Base-by-base conservation (phyloP, 495 filamentous ascomycete genomes). In the Rusavskia elegans region DNA sequence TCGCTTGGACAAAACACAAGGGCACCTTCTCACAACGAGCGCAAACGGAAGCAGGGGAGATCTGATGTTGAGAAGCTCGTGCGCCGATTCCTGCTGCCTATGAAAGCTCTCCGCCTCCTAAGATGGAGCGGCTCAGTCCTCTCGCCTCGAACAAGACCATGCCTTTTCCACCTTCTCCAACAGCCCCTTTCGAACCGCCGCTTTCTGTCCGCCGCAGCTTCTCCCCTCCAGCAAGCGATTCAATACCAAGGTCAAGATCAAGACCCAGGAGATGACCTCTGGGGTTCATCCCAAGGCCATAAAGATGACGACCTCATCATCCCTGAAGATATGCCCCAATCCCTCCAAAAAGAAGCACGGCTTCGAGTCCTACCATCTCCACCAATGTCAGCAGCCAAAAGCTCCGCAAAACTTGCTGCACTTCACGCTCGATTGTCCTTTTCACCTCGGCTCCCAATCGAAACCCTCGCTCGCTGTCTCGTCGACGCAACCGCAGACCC, bases 361-460 rank as follows among this genome's bases (percentile, higher is more conserved):
- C 55, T 57, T 23, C 62, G 67, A 57, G 21, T 20, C 4, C 53
- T 74, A 35, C 78, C 85, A 54, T 89, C 85, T 61, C 88, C 83
- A 57, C 76, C 74, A 52, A 78, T 82, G 53, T 71, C 77, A 57
- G 72, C 71, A 55, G 83, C 89, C n/a, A 65, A 73, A 50, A 61
- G 69, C 54, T 96, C 92, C 50, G 82, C 90, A 52, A 95, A 95
- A 71, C 85, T 98, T 61, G 80, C 89, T 56, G 88, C 92, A 52
- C 81, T 98, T 32, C 89, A 95, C 68, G 84, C 89, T 61, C 89
- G 92, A 61, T 82, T 98, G 45, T 79, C 79, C 49, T 81, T 98
- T 53, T 81, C 89, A 30, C 72, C 77, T 35, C 82, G 81, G 65
- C 74, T 96, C 57, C 93, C 92, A 8, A 68, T 94, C 32, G 75